These are phyloP conservation scores for Graphiopsis chlorocephala DNA, from an alignment of 2,329 filamentous ascomycete species.

Conservation along the genomic window DNA sequence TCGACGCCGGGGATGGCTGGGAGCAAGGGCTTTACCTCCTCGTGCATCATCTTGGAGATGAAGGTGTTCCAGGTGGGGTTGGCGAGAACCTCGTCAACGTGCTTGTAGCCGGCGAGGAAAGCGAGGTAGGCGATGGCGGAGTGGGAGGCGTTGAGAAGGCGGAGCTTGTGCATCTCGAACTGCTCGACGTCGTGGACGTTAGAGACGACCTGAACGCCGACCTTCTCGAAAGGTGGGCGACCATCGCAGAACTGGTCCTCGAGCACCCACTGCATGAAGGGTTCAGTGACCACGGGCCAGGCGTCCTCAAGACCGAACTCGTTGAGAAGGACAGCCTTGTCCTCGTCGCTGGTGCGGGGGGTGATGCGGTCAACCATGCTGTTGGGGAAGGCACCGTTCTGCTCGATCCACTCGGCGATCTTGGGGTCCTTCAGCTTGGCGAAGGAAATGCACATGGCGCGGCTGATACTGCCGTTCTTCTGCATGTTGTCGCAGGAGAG, in stretches of 20 bases:
- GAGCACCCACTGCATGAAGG: constrained; percentile 57
- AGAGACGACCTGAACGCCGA: constrained; percentile 52
- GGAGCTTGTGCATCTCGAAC: constrained; percentile 58
- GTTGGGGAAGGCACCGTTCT: constrained; percentile 53
- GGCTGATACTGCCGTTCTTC: constrained; percentile 55
- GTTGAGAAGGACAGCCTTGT: constrained; percentile 46
- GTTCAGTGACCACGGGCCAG: constrained; percentile 56
- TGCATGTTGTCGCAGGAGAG: constrained; percentile 59
- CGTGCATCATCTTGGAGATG: constrained; percentile 55
- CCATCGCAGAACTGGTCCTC: constrained; percentile 54
- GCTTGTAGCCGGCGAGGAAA: constrained; percentile 52
- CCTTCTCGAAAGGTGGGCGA: constrained; percentile 53
- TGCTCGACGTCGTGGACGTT: constrained; percentile 53
- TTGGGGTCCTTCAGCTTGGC: constrained; percentile 48
- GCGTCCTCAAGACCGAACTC: constrained; percentile 49
- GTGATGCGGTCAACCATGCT: constrained; percentile 58
- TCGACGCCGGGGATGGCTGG: constrained; percentile 51
- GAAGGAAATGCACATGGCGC: constrained; percentile 52
- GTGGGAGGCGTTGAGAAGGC: constrained; percentile 54
- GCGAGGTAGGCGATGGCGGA: constrained; percentile 53
- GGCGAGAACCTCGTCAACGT: constrained; percentile 55
- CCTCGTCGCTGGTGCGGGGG: constrained; percentile 47
- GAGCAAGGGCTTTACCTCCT: constrained; percentile 54
- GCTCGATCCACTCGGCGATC: constrained; percentile 50
- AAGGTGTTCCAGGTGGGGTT: constrained; percentile 48